These are phyloP conservation scores for Pleurotus djamor DNA, from an alignment of 768 basidiomycete genomes.

Conservation along the genomic window DNA sequence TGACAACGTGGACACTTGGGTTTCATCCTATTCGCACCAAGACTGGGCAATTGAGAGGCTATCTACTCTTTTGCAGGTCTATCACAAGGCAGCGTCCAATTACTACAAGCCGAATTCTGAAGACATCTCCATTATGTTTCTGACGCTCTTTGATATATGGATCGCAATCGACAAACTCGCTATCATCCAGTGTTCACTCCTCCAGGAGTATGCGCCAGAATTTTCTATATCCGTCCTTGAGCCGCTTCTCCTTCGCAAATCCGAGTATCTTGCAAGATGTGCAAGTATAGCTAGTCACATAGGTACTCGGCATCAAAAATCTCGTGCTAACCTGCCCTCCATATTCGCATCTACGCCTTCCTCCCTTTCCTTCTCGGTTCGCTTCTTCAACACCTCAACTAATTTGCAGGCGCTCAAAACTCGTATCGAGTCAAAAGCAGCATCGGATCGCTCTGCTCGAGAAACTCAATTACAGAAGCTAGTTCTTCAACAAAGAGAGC, in stretches of 20 bases:
- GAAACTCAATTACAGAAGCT: slow-evolving; percentile 18
- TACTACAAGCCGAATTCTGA: slow-evolving; percentile 33
- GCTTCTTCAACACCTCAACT: slow-evolving; percentile 25
- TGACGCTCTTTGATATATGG: slow-evolving; percentile 48
- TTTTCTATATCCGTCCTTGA: slow-evolving; percentile 35
- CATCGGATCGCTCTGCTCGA: slow-evolving; percentile 14
- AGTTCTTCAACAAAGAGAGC: slow-evolving; percentile 16
- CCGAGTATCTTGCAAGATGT: slow-evolving; percentile 23
- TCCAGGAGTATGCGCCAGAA: slow-evolving; percentile 44
- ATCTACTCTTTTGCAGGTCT: slow-evolving; percentile 19
- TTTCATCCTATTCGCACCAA: slow-evolving; percentile 12
- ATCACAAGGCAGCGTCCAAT: slow-evolving; percentile 20
- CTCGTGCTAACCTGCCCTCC: slow-evolving; percentile 16
- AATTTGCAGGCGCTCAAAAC: slow-evolving; percentile 17
- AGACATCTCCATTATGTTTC: slow-evolving; percentile 37
- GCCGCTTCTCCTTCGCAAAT: slow-evolving; percentile 34
- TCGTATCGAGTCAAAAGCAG: slow-evolving; percentile 25
- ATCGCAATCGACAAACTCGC: slow-evolving; percentile 38
- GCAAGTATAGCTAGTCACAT: slow-evolving; percentile 26
- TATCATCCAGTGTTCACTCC: slow-evolving; percentile 29
- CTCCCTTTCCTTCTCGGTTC: slow-evolving; percentile 23
- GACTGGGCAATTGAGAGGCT: slow-evolving; percentile 17
- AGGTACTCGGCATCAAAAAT: slow-evolving; percentile 17
- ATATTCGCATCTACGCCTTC: slow-evolving; percentile 25
- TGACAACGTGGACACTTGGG: slow-evolving; percentile 28